These are phyloP conservation scores for Yarrowia phangngaensis DNA, from an alignment of 805 yeast genomes.

Conservation along the genomic window DNA sequence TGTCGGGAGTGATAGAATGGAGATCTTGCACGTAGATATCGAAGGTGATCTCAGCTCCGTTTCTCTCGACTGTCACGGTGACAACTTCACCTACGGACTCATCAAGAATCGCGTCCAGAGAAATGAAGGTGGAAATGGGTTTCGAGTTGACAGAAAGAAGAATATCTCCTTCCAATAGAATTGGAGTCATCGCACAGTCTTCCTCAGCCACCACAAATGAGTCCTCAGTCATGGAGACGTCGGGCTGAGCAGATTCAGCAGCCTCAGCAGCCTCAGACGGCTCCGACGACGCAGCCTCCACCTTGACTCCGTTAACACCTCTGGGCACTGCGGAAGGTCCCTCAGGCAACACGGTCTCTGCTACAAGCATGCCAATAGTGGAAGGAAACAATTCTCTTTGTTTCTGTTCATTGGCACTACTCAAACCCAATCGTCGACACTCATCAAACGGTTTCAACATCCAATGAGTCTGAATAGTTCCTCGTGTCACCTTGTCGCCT, in stretches of 20 bases:
- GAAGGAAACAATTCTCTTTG: constrained; percentile 70
- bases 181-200: constrained; percentile 16
- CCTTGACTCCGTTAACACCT: constrained; percentile 38
- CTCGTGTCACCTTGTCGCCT: constrained; percentile 64
- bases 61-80: constrained; percentile 62
- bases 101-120: constrained; percentile 81
- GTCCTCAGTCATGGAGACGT: constrained; percentile 19
- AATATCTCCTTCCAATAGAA: constrained; percentile 70
- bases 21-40: constrained; percentile 63
- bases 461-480: constrained; percentile 92
- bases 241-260: constrained; percentile 6
- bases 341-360: constrained; percentile 72
- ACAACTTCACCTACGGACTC: constrained; percentile 57
- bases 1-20: constrained; percentile 76
- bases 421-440: constrained; percentile 80
- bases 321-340: constrained; percentile 59
- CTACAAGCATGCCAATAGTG: constrained; percentile 76
- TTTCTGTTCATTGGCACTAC: constrained; percentile 63
- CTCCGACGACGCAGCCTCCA: constrained; percentile 41
- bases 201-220: constrained; percentile 22
- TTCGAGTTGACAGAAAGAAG: constrained; percentile 67
- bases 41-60: constrained; percentile 56
- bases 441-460: constrained; percentile 80
- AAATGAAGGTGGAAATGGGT: constrained; percentile 63
- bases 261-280: constrained; percentile 12